A percentile compares a stretch with the other conserved stretches of the same genome.
Evolutionary conservation across 1,139 yeast genomes (phyloP).

Genomic region (Taphrina wiesneri): DNA sequence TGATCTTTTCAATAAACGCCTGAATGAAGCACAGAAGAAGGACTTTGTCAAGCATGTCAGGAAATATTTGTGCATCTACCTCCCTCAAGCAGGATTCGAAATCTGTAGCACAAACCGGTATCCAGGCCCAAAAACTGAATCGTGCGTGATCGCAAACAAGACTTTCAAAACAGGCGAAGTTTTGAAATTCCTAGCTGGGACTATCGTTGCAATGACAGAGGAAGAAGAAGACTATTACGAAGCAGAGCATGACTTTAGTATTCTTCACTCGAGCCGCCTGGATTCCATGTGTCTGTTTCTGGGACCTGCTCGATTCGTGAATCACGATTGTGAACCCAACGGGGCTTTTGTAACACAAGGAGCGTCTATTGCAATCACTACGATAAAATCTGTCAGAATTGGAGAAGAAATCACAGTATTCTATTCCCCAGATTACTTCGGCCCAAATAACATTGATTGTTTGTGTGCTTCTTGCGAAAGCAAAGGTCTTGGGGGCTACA

Average conservation of each 20-base stretch:
- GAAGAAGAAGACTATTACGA: conserved; percentile 43
- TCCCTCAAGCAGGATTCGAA: conserved; percentile 50
- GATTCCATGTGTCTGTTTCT: conserved; percentile 50
- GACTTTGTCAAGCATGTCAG: conserved; percentile 49
- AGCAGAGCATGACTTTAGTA: conserved; percentile 50
- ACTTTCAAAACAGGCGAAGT: conserved; percentile 46
- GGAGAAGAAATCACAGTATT: conserved; percentile 55
- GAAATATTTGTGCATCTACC: conserved; percentile 48
- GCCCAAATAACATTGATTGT: conserved; percentile 50
- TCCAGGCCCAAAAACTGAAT: conserved; percentile 45
- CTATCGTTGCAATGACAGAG: conserved; percentile 46
- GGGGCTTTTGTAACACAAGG: conserved; percentile 47
- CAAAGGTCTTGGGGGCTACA: conserved; percentile 40
- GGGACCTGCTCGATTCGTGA: conserved; percentile 55
- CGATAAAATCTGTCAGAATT: conserved; percentile 46
- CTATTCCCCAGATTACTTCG: conserved; percentile 52
- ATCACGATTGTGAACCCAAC: conserved; percentile 53
- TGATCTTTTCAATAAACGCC: conserved; percentile 43
- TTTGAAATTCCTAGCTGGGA: conserved; percentile 48
- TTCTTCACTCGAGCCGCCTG: conserved; percentile 48
- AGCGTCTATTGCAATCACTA: conserved; percentile 45
- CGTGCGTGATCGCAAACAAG: conserved; percentile 50
- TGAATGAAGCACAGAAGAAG: conserved; percentile 40
- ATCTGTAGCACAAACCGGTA: conserved; percentile 52
- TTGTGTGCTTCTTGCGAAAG: conserved; percentile 53